Conservation (phyloP, 768 basidiomycete species). For the Tulasnella calospora region DNA sequence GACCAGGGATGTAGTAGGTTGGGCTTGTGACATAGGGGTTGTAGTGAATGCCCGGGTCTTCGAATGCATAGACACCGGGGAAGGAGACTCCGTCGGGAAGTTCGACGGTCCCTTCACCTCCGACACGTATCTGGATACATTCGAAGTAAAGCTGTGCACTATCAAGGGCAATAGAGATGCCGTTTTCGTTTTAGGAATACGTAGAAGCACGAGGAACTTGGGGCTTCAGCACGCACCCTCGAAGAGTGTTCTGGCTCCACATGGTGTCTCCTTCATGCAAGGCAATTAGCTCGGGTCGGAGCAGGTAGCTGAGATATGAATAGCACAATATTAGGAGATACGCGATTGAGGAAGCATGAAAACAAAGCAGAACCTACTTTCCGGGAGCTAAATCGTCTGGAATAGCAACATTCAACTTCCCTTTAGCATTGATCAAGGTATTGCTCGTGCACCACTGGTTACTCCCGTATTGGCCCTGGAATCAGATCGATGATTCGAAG, state of each 20-base stretch:
- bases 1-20: conserved; percentile 16
- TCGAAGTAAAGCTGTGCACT: conserved; percentile 21
- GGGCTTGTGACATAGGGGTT: conserved; percentile 10
- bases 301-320: background rate
- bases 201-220: background rate
- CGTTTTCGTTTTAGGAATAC: background rate
- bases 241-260: background rate
- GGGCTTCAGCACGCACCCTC: background rate
- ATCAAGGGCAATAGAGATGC: background rate
- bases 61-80: conserved; percentile 16
- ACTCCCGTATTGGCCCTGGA: background rate
- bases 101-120: background rate
- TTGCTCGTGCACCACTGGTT: conserved; percentile 14
- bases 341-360: background rate
- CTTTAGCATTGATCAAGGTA: background rate
- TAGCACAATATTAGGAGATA: background rate
- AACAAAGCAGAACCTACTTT: conserved; percentile 2
- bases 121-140: conserved; percentile 18
- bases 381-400: conserved; percentile 22
- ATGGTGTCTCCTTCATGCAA: conserved; percentile 1
- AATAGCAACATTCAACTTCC: conserved; percentile 16
- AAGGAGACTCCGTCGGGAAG: conserved; percentile 15
- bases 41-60: conserved; percentile 20
- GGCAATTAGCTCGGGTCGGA: conserved; percentile 17
- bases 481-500: background rate